Evolutionary conservation across 208 protist species (phyloP).

Genomic region (Leishmania gerbilli): DNA sequence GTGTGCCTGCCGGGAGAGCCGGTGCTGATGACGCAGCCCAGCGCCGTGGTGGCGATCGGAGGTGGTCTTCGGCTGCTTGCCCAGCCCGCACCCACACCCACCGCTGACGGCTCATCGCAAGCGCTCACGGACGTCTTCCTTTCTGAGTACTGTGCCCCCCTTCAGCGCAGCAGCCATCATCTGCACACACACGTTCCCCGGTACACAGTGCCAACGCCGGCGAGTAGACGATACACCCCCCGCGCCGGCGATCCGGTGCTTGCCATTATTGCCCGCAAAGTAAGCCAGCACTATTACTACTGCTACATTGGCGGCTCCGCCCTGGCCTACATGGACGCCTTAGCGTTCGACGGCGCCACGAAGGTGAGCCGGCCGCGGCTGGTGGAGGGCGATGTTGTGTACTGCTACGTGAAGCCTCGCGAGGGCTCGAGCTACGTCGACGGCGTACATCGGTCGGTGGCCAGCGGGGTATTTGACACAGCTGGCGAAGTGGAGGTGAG

Average conservation of each 20-base stretch:
- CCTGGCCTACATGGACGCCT: constrained; percentile 63
- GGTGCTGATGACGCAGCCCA: constrained; percentile 47
- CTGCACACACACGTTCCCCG: constrained; percentile 27
- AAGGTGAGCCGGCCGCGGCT: constrained; percentile 77
- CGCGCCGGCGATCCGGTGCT: constrained; percentile 69
- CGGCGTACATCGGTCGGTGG: not conserved
- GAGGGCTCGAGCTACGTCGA: constrained; percentile 25
- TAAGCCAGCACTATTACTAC: constrained; percentile 60
- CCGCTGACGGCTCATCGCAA: not conserved
- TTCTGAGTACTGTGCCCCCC: constrained; percentile 63
- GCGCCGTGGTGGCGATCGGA: constrained; percentile 66
- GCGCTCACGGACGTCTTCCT: constrained; percentile 40
- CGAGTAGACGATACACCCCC: constrained; percentile 60
- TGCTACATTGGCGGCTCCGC: constrained; percentile 57
- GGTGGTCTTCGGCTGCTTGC: constrained; percentile 51
- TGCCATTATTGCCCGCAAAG: constrained; percentile 57
- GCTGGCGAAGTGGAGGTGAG: constrained; percentile 63
- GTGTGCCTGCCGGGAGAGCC: constrained; percentile 87
- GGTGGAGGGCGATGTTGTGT: constrained; percentile 74
- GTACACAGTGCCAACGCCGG: constrained; percentile 60
- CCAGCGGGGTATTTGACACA: constrained; percentile 2
- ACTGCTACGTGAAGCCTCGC: constrained; percentile 68
- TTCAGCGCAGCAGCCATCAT: constrained; percentile 30
- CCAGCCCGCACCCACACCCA: constrained; percentile 3
- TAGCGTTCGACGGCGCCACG: constrained; percentile 87